phyloP scores from a whole-genome alignment of 202 grass and related monocot genomes.

The Dendrocalamus latiflorus region DNA sequence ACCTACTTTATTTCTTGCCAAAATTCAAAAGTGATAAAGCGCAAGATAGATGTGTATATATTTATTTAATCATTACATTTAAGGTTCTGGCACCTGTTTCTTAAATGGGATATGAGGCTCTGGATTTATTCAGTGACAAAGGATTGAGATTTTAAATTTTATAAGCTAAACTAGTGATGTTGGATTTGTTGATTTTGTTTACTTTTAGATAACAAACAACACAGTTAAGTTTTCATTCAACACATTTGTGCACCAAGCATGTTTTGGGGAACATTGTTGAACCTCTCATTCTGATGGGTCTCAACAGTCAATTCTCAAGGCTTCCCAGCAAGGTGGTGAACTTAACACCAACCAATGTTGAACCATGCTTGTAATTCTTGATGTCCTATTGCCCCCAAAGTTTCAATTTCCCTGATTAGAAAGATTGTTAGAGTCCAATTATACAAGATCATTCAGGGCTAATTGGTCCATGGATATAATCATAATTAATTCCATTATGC shows the following conservation, averaged over 20 bases:
- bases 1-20: not conserved
- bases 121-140: not conserved
- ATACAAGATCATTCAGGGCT: not conserved
- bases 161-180: not conserved
- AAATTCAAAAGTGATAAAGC: not conserved
- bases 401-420: not conserved
- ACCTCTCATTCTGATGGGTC: not conserved
- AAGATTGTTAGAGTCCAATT: not conserved
- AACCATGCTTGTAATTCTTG: not conserved
- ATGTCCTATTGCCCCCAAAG: not conserved
- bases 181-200: not conserved
- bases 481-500: not conserved
- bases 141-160: not conserved
- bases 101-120: not conserved
- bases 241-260: not conserved
- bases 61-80: not conserved
- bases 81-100: not conserved
- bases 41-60: not conserved
- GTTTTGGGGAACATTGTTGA: not conserved
- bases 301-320: not conserved
- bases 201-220: not conserved
- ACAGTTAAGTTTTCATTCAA: not conserved
- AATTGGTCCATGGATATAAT: not conserved
- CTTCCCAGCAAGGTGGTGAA: not conserved
- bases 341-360: not conserved